Conservation (phyloP, 2,329 filamentous ascomycete genomes). For the Epicoccum nigrum region DNA sequence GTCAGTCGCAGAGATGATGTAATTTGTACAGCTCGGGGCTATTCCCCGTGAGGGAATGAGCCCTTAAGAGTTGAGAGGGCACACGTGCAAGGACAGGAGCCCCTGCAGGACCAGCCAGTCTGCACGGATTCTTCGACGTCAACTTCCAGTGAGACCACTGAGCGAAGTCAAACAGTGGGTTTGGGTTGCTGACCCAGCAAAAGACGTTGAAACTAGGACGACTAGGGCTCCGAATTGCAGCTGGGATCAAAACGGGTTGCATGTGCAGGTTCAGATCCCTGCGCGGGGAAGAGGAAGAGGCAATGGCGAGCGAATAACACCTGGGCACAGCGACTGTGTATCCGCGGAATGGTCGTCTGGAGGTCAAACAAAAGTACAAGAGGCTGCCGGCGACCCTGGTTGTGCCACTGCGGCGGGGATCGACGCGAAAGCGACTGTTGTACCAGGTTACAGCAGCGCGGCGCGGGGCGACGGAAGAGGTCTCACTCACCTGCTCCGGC, state of each 20-base stretch:
- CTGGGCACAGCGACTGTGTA: constrained; percentile 2
- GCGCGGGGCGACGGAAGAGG: constrained; percentile 18
- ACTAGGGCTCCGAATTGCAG: constrained; percentile 10
- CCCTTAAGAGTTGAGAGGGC: background rate
- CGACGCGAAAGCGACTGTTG: constrained; percentile 15
- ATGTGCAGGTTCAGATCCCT: constrained; percentile 17
- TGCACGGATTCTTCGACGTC: background rate
- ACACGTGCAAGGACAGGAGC: constrained; percentile 3
- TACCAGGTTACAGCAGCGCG: constrained; percentile 9
- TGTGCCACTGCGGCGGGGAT: constrained; percentile 12
- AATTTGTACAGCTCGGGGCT: constrained; percentile 7
- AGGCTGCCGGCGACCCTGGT: constrained; percentile 6
- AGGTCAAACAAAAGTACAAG: constrained; percentile 9
- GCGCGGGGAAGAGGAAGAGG: constrained; percentile 11
- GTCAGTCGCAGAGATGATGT: constrained; percentile 14
- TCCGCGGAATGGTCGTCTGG: constrained; percentile 9
- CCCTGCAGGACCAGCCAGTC: constrained; percentile 7
- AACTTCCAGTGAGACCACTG: background rate
- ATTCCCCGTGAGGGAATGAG: background rate
- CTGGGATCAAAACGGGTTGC: constrained; percentile 13
- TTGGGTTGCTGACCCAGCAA: background rate
- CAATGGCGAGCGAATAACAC: constrained; percentile 15
- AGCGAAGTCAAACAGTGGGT: constrained; percentile 11
- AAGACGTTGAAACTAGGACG: constrained; percentile 19
- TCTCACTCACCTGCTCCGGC: constrained; percentile 7